Base-by-base conservation (phyloP, 805 yeast genomes). In the Tetrapisispora taiwanensis region DNA sequence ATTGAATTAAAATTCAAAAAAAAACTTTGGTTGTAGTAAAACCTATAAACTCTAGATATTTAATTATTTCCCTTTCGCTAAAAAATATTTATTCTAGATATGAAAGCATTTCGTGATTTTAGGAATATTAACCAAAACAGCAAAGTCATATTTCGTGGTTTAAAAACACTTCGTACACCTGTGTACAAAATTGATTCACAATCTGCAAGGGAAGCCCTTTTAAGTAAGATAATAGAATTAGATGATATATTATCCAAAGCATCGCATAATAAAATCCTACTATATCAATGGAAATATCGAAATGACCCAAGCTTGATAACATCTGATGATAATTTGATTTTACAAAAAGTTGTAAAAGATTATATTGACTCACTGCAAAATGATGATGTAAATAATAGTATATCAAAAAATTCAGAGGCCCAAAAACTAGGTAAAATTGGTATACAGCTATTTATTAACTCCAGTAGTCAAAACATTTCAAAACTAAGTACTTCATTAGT, bases 101-200 rank as follows among this genome's bases (percentile, higher is more conserved):
- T 36, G 39, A 24, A 8, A 9, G 10, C 20, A 36, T 7, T 14
- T 7, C 18, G 12, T 9, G 3, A 22, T 24, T 24, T 17, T 5
- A n/a, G 14, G 12, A 22, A 3, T 2, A 15, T n/a, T 2, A 7
- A 24, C 6, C 19, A 5, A 22, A 18, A 18, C n/a, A 10, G 14
- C 7, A 15, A 17, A 12, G 15, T 14, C 31, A 19, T 28, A 4
- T 17, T 17, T n/a, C 48, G 55, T 27, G 27, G 51, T n/a, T 46
- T 59, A 26, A 59, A 58, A 46, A 59, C 62, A 7, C 40, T 58
- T 17, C 54, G 53, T 34, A 58, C 62, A 6, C 64, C 62, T 3
- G 46, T 53, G n/a, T 48, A 51, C 40, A 46, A 48, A 24, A 42
- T 47, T 7, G 28, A 48, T 32, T 46, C 51, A 3, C 27, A 38